These are phyloP conservation scores for Leucocoprinus leucothites DNA, from an alignment of 768 basidiomycete species.

Conservation along the genomic window DNA sequence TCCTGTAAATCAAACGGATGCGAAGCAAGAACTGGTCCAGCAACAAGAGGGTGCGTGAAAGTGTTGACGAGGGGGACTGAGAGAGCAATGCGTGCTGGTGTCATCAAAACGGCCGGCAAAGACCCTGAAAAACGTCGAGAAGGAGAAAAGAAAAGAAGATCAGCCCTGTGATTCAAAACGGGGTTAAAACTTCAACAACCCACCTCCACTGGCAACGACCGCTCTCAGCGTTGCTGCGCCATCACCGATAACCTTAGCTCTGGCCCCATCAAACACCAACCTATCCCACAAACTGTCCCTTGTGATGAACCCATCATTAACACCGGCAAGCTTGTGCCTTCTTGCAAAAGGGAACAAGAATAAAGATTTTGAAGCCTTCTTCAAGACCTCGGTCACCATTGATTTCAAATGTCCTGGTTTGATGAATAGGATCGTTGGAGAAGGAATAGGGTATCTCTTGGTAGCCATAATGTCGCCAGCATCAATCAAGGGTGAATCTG, in stretches of 20 bases:
- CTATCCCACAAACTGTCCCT: conserved; percentile 86
- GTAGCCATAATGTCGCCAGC: conserved; percentile 47
- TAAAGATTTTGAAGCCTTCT: conserved; percentile 50
- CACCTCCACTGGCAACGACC: conserved; percentile 74
- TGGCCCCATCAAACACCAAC: conserved; percentile 66
- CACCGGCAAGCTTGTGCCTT: conserved; percentile 71
- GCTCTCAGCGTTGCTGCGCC: conserved; percentile 60
- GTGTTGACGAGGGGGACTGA: conserved; percentile 73
- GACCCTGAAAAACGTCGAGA: too few species aligned
- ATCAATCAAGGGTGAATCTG: conserved; percentile 22
- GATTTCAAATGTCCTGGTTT: conserved; percentile 59
- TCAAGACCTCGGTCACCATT: conserved; percentile 50
- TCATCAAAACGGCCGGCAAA: conserved; percentile 46
- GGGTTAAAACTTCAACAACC: conserved; percentile 17
- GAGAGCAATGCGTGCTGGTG: conserved; percentile 67
- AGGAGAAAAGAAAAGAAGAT: conserved; percentile 8
- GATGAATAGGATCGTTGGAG: conserved; percentile 79
- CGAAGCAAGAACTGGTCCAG: conserved; percentile 78
- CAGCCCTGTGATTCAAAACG: not conserved
- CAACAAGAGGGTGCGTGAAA: conserved; percentile 57
- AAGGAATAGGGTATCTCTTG: conserved; percentile 54
- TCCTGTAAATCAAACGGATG: conserved; percentile 86
- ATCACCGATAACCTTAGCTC: conserved; percentile 57
- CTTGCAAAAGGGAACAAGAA: conserved; percentile 62
- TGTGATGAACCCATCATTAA: conserved; percentile 71